These are phyloP conservation scores for Penicillium odoratum DNA, from an alignment of 495 filamentous ascomycete species.

Conservation along the genomic window DNA sequence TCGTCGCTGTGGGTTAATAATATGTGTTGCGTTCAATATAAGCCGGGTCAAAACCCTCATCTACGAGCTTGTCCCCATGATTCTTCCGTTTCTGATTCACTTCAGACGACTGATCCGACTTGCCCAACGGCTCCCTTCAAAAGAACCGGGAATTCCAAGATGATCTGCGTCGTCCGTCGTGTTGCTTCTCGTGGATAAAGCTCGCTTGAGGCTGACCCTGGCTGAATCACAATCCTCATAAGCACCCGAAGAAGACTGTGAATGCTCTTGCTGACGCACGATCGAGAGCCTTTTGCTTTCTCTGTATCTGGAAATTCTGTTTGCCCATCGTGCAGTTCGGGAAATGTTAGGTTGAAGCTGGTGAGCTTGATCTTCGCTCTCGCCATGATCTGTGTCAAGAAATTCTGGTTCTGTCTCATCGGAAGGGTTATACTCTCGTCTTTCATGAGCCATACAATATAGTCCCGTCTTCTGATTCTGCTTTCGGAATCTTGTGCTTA, in stretches of 20 bases:
- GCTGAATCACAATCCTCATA: slow-evolving; percentile 16
- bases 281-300: slow-evolving; percentile 16
- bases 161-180: slow-evolving; percentile 28
- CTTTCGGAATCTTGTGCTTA: slow-evolving; percentile 1
- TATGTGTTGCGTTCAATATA: slow-evolving; percentile 9
- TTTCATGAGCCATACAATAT: not conserved
- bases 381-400: slow-evolving; percentile 3
- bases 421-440: not conserved
- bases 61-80: not conserved
- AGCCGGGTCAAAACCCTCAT: not conserved
- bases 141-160: slow-evolving; percentile 30
- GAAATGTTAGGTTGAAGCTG: slow-evolving; percentile 11
- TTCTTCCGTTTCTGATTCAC: not conserved
- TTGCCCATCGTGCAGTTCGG: slow-evolving; percentile 16
- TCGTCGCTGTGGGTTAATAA: slow-evolving; percentile 15
- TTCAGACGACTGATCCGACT: slow-evolving; percentile 22
- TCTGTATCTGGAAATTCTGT: slow-evolving; percentile 17
- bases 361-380: slow-evolving; percentile 12
- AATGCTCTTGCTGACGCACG: slow-evolving; percentile 12
- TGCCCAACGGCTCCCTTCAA: slow-evolving; percentile 31
- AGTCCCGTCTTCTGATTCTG: not conserved
- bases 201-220: slow-evolving; percentile 11
- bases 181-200: slow-evolving; percentile 18
- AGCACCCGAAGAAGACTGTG: slow-evolving; percentile 12
- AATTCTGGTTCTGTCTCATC: slow-evolving; percentile 9